Evolutionary conservation across 23 red algal species (phyloP), one percentile per base, ranked within the genome.

Genomic region (Gracilaria vermiculophylla): DNA sequence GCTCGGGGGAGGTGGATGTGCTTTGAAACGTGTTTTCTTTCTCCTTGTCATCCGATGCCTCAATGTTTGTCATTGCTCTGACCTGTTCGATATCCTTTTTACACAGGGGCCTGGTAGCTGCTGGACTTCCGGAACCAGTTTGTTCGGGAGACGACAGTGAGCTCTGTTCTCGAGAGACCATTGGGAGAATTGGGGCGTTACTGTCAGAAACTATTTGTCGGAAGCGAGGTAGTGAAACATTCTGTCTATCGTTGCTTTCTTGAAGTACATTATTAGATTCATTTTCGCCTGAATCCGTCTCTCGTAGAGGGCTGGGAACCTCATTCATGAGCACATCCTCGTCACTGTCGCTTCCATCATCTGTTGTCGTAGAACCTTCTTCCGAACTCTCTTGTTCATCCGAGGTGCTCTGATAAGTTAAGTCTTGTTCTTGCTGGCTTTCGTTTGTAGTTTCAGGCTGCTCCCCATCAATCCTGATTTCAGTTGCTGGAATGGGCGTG

Each of bases 21-120:
- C 67, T 73, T 29, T 73, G 67, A 73, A 73, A 73, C n/a, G 67
- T 28, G 40, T 73, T 73, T 48, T 73, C 67, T 13, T 73, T 73
- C n/a, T 47, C 67, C 23, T 40, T 73, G 17, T 73, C 67, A 7
- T 73, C 67, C 19, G 15, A 1, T 45, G 9, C n/a, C 16, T 42
- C 39, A 73, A 8, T 42, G 42, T 47, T 47, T 14, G 12, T 48
- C 67, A 73, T 42, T 5, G 67, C 67, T 47, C 42, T 33, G 16
- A 73, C 42, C n/a, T 48, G 67, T 32, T 73, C 67, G 5, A 73
- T 20, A 29, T 73, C 67, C 40, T 73, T 48, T 47, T 73, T 40
- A 24, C 67, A 28, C 36, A 73, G 28, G 7, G 67, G 67, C 2
- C 67, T 36, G 25, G 67, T 73, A 5, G 67, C 40, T 24, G 67